phyloP scores from a whole-genome alignment of 2,329 filamentous ascomycete species.

The Aotearoamyces nothofagi region DNA sequence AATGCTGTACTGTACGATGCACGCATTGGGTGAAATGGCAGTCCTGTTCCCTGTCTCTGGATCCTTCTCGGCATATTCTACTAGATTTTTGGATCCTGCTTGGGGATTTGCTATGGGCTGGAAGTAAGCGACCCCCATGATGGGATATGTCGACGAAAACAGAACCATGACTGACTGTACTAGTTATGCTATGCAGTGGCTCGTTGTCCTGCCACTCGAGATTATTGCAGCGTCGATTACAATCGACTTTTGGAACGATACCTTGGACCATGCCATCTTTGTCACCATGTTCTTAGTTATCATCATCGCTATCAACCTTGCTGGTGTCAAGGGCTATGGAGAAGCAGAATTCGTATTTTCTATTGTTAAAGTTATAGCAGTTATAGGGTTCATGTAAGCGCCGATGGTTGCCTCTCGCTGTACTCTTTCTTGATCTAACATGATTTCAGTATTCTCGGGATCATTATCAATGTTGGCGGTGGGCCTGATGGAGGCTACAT shows the following conservation, averaged over 20 bases:
- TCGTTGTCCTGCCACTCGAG: conserved; percentile 69
- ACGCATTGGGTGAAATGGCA: conserved; percentile 82
- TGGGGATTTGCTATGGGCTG: conserved; percentile 93
- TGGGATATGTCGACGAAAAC: conserved; percentile 30
- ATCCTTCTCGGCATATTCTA: conserved; percentile 84
- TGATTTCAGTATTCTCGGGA: conserved; percentile 55
- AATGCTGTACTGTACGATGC: conserved; percentile 85
- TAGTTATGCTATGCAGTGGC: conserved; percentile 76
- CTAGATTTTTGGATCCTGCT: conserved; percentile 84
- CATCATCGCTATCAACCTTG: conserved; percentile 73
- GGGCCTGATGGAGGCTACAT: conserved; percentile 62
- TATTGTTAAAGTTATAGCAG: conserved; percentile 72
- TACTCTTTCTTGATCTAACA: conserved; percentile 7
- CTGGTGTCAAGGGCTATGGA: conserved; percentile 62
- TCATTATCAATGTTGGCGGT: conserved; percentile 74
- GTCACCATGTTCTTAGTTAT: conserved; percentile 63
- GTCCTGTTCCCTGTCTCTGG: conserved; percentile 92
- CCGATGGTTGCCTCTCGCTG: neutral
- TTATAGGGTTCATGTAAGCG: conserved; percentile 74
- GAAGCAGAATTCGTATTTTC: conserved; percentile 79
- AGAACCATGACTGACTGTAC: too few species aligned
- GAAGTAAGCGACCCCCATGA: conserved; percentile 43
- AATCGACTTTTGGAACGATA: conserved; percentile 62
- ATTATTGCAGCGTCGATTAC: conserved; percentile 78
- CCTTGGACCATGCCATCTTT: conserved; percentile 52